Conservation (phyloP, 352 stramenopile genomes). For the Pythium utonaiense region DNA sequence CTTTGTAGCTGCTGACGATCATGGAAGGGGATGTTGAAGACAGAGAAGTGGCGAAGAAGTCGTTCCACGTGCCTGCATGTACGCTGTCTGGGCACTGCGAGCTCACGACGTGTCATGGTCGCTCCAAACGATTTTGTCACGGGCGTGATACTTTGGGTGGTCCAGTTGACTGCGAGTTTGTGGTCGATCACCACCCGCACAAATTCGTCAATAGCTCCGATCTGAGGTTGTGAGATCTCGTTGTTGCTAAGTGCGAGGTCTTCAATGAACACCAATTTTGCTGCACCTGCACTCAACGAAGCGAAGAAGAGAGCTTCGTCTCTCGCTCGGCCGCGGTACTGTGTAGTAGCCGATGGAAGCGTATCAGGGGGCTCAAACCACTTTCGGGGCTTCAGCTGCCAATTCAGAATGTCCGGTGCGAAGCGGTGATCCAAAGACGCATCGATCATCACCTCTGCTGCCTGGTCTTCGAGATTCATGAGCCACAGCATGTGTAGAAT, state of each 20-base stretch:
- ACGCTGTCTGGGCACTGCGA: neutral
- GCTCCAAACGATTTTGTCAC: conserved; percentile 41
- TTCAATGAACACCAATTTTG: conserved; percentile 53
- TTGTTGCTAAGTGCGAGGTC: conserved; percentile 27
- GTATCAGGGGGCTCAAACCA: conserved; percentile 35
- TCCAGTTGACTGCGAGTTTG: conserved; percentile 32
- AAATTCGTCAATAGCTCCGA: conserved; percentile 32
- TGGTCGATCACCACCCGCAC: conserved; percentile 51
- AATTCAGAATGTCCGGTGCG: conserved; percentile 40
- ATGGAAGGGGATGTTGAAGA: conserved; percentile 40
- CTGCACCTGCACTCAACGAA: conserved; percentile 13
- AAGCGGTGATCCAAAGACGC: conserved; percentile 41
- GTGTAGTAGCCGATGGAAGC: neutral
- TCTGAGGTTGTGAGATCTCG: neutral
- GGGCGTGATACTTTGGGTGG: conserved; percentile 20
- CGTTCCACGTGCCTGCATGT: conserved; percentile 11
- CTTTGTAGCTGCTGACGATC: conserved; percentile 43
- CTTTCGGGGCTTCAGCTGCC: conserved; percentile 32
- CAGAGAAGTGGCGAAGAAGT: conserved; percentile 47
- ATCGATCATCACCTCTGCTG: conserved; percentile 41
- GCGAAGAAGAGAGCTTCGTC: conserved; percentile 45
- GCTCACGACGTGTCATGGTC: conserved; percentile 27
- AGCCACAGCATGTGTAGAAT: conserved; percentile 36
- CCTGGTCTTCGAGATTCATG: conserved; percentile 36
- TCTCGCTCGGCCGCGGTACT: conserved; percentile 18